Conservation (phyloP, 2,329 filamentous ascomycete genomes). For the Diaporthe destruens region DNA sequence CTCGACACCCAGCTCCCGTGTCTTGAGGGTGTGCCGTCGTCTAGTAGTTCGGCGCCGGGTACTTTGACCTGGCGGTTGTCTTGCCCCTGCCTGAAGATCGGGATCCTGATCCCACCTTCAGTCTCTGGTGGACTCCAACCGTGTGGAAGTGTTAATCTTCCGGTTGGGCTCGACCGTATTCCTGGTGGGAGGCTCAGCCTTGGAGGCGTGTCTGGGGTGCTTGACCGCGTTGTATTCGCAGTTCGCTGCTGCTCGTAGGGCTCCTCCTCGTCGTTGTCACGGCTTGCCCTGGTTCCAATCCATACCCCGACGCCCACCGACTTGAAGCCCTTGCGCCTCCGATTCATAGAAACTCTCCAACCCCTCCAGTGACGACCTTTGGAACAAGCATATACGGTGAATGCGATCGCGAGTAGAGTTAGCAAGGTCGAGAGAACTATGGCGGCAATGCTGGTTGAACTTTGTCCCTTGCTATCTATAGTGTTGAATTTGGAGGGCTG, state of each 20-base stretch:
- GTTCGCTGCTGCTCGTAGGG: background rate
- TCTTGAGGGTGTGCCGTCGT: conserved; percentile 21
- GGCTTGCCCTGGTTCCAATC: conserved; percentile 17
- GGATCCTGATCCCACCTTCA: conserved; percentile 22
- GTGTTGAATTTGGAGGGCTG: background rate
- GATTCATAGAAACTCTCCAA: background rate
- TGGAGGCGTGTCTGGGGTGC: background rate
- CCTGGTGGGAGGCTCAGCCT: background rate
- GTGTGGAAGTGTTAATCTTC: background rate
- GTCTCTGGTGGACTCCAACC: background rate
- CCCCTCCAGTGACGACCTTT: background rate
- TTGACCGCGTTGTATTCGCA: background rate
- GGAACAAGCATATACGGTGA: background rate
- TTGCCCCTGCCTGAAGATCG: conserved; percentile 12
- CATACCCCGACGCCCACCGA: conserved; percentile 31
- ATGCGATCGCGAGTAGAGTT: conserved; percentile 20
- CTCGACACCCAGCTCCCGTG: conserved; percentile 32
- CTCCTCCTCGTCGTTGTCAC: conserved; percentile 12
- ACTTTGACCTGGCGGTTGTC: background rate
- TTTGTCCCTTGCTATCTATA: conserved; percentile 11
- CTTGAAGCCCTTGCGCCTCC: background rate
- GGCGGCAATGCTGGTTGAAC: conserved; percentile 22
- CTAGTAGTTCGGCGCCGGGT: conserved; percentile 27
- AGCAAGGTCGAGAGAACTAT: conserved; percentile 26
- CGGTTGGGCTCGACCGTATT: background rate